These are phyloP conservation scores for Aureobasidium sp. DNA, from an alignment of 2,329 filamentous ascomycete genomes.

Conservation along the genomic window DNA sequence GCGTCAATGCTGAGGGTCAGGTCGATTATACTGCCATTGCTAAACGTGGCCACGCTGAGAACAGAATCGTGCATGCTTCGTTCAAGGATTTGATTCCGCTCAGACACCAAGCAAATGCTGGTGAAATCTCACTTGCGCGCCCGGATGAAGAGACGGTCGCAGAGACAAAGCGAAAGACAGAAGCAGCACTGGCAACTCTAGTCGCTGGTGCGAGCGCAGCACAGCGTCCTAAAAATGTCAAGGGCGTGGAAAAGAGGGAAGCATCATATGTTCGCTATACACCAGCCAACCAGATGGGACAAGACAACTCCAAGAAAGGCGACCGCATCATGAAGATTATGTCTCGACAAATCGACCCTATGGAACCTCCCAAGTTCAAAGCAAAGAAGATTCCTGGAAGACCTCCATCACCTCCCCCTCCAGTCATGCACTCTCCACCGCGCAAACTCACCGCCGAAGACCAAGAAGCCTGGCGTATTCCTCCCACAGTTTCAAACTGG, in stretches of 20 bases:
- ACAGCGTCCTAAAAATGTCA: conserved; percentile 94
- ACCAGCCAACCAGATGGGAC: conserved; percentile 93
- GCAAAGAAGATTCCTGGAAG: conserved; percentile 96
- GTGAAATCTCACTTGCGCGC: conserved; percentile 78
- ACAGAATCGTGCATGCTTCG: conserved; percentile 81
- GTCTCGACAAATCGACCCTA: conserved; percentile 83
- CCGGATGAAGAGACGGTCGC: conserved; percentile 79
- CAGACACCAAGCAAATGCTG: conserved; percentile 84
- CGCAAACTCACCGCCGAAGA: conserved; percentile 94
- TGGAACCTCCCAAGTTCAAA: conserved; percentile 98
- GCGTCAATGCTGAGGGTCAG: conserved; percentile 85
- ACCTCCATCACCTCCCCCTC: conserved; percentile 84
- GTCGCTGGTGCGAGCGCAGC: conserved; percentile 81
- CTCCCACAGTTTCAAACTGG: conserved; percentile 91
- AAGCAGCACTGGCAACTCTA: conserved; percentile 72
- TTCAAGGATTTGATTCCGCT: conserved; percentile 97
- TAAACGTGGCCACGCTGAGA: conserved; percentile 75
- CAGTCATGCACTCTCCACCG: conserved; percentile 90
- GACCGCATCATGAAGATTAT: conserved; percentile 99
- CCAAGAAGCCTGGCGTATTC: conserved; percentile 91
- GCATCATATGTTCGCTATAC: conserved; percentile 94
- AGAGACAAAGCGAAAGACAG: conserved; percentile 79
- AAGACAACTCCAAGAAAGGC: conserved; percentile 73
- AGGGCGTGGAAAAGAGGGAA: conserved; percentile 65
- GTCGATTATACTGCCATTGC: conserved; percentile 97